phyloP scores from a whole-genome alignment of 129 eudicot species.

The Logfia minima region DNA sequence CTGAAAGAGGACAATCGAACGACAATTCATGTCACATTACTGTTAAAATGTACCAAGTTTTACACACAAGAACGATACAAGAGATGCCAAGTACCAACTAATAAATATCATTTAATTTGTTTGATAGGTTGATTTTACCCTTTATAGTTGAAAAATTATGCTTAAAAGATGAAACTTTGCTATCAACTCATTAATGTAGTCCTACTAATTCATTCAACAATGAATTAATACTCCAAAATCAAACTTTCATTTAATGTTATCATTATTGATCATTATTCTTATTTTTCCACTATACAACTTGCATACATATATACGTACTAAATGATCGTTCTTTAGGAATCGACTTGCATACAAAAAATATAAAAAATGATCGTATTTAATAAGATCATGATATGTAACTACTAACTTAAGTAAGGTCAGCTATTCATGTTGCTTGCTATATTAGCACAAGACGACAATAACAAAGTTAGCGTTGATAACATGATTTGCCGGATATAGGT shows the following conservation, averaged over 20 bases:
- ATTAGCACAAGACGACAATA: not conserved
- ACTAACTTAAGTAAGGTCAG: not conserved
- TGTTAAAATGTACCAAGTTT: not conserved
- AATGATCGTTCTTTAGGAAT: not conserved
- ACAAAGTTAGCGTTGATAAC: not conserved
- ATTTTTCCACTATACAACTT: not conserved
- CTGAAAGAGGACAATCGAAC: not conserved
- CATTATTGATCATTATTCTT: not conserved
- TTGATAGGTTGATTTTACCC: not conserved
- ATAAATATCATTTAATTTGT: not conserved
- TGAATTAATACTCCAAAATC: not conserved
- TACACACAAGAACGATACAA: not conserved
- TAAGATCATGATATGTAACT: not conserved
- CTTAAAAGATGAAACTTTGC: constrained; percentile 10
- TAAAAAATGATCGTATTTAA: not conserved
- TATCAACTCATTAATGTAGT: constrained; percentile 3
- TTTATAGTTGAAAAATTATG: not conserved
- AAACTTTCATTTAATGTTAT: not conserved
- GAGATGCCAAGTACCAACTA: not conserved
- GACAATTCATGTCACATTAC: not conserved
- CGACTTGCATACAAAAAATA: too few species aligned
- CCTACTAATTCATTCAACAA: not conserved
- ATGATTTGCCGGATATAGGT: not conserved
- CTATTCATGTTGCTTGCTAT: not conserved
- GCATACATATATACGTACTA: too few species aligned